Base-by-base conservation (phyloP, 495 filamentous ascomycete genomes). In the Penicillium steckii region DNA sequence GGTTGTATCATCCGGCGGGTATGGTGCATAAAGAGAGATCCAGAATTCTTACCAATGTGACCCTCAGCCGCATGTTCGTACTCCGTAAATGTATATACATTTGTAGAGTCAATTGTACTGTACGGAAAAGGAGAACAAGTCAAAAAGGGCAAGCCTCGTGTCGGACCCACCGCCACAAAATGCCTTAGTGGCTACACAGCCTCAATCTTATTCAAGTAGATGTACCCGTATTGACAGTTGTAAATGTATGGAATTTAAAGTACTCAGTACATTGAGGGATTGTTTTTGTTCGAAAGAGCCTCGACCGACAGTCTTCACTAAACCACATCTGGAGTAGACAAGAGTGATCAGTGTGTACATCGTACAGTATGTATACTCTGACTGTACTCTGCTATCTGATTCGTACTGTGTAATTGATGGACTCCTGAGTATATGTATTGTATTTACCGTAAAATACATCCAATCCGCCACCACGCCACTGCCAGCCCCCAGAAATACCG, bases 171-270 rank as follows among this genome's bases (percentile, higher is more conserved):
- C 63, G 65, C 67, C 67, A 65, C 66, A 41, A 41, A n/a, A 59
- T 51, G 48, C 48, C 46, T 57, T 63, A 57, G 60, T 40, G 52
- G 59, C 55, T 67, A 67, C 69, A 72, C 65, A 69, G 69, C 69
- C 69, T 68, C 67, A 62, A 56, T 65, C 48, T 44, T 53, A 43
- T 41, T 15, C 5, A 57, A 38, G 65, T 65, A 57, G 9, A 12
- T 2, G 26, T 13, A 59, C 56, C 56, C n/a, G n/a, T 32, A 37
- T 4, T 6, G 25, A 1, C 4, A 32, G 22, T 1, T 0, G 22
- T 41, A 27, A 2, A 12, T 0, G 0, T n/a, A 46, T 48, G 17
- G 3, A 18, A 1, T 1, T 2, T 0, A 0, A 59, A 30, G 62
- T 66, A 59, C n/a, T 27, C 17, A 1, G 15, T 50, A 60, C 60